Evolutionary conservation across 164 flowering plant genomes (phyloP).

Genomic region (Magnolia sinica): DNA sequence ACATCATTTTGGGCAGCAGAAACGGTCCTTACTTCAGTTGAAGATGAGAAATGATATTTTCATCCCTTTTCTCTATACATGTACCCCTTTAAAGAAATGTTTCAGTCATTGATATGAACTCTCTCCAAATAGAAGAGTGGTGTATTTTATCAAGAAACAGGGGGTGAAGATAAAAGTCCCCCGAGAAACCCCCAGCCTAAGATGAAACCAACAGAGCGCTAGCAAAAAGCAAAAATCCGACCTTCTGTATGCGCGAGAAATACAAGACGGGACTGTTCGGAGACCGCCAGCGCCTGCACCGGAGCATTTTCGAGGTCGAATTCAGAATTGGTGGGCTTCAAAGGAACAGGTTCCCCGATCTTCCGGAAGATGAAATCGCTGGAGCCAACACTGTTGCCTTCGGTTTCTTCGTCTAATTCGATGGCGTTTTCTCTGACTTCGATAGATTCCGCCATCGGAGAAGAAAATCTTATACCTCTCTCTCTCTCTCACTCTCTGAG

Average conservation of each 20-base stretch:
- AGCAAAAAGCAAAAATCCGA: conserved; percentile 5
- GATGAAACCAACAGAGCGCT: neutral
- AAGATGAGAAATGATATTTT: too few relatives aligned
- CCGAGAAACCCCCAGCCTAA: too few relatives aligned
- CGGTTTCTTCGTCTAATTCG: conserved; percentile 33
- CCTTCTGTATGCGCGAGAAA: conserved; percentile 69
- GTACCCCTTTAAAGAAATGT: too few relatives aligned
- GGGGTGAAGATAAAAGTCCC: too few relatives aligned
- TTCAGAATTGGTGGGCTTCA: conserved; percentile 24
- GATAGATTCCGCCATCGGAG: conserved; percentile 18
- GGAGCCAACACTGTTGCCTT: conserved; percentile 31
- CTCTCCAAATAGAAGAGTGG: too few relatives aligned
- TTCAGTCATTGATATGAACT: too few relatives aligned
- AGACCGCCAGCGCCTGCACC: conserved; percentile 53
- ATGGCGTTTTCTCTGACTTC: conserved; percentile 11
- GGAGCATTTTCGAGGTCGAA: conserved; percentile 51
- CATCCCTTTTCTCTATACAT: too few relatives aligned
- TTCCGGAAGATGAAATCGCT: conserved; percentile 51
- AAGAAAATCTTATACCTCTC: neutral
- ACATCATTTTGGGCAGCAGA: too few relatives aligned
- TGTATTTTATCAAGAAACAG: too few relatives aligned
- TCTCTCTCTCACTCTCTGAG: neutral
- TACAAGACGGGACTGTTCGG: conserved; percentile 44
- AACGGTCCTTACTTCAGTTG: too few relatives aligned
- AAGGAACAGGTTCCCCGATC: conserved; percentile 65